Evolutionary conservation across 2,329 filamentous ascomycete species (phyloP), one percentile per base, ranked within the genome.

Genomic region (Berkeleyomyces basicola): DNA sequence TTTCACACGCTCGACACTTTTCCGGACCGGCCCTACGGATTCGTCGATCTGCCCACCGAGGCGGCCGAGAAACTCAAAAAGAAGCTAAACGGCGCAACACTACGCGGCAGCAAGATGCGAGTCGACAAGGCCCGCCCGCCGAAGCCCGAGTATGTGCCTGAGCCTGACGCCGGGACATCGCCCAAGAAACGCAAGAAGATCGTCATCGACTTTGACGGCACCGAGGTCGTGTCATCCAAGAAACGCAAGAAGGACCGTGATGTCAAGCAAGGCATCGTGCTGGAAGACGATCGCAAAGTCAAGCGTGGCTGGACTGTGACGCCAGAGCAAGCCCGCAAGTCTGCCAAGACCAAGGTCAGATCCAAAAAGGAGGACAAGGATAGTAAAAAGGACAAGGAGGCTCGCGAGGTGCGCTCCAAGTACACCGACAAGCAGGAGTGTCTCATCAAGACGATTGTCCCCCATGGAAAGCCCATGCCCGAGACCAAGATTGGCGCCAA

Each of bases 51-150:
- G 44, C 91, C 91, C 0, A 74, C 72, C 2, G 82, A 83, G 73
- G 90, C 95, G 67, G 93, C 92, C 7, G 87, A 92, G n/a, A 95
- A 90, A 73, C 74, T 97, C 61, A 90, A 85, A 75, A 92, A 87
- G 75, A 97, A 93, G 75, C 79, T 97, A 59, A 88, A 96, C 77
- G 92, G 92, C 40, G 82, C 86, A 1, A 86, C 88, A 33, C 75
- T 99, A 63, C 93, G 87, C 71, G 93, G 93, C 7, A 79, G 79
- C 65, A 97, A 96, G 74, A 82, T 97, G 68, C 83, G 83, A 64
- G 82, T 99, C 64, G 89, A 96, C 68, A 84, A 86, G 66, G 93
- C 93, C 5, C 83, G 83, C 58, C 37, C 51, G 59, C 47, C 49
- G 10, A 83, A 87, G 0, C 75, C 69, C 63, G 75, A 76, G 66